Conservation (phyloP, 2,329 filamentous ascomycete genomes). For the Trichophyton rubrum region DNA sequence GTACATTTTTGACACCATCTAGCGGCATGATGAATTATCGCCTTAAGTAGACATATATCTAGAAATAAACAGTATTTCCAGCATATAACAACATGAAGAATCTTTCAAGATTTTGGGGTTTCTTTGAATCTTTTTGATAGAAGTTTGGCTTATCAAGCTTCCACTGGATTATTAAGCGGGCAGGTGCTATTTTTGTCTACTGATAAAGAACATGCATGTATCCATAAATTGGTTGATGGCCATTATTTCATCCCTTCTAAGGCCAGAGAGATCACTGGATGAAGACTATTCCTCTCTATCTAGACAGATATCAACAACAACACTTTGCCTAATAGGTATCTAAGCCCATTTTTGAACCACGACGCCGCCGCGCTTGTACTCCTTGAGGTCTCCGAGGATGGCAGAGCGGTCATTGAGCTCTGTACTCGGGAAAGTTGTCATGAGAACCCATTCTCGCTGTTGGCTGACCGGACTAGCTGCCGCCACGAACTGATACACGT, state of each 20-base stretch:
- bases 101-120: neutral
- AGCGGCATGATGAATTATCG: conserved; percentile 24
- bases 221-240: neutral
- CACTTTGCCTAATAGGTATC: neutral
- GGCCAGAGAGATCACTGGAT: neutral
- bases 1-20: conserved; percentile 32
- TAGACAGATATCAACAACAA: neutral
- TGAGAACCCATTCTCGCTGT: conserved; percentile 44
- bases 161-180: neutral
- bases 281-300: neutral
- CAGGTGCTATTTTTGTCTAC: neutral
- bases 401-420: conserved; percentile 45
- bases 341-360: conserved; percentile 39
- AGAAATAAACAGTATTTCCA: neutral
- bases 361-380: conserved; percentile 40
- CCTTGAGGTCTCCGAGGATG: conserved; percentile 35
- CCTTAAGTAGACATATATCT: neutral
- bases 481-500: conserved; percentile 51
- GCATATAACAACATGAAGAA: neutral
- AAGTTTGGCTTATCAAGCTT: conserved; percentile 2
- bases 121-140: neutral
- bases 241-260: neutral
- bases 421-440: conserved; percentile 55
- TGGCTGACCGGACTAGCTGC: conserved; percentile 39
- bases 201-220: neutral